These are phyloP conservation scores for Brassica incana DNA, from an alignment of 345 rosid genomes.

Conservation along the genomic window DNA sequence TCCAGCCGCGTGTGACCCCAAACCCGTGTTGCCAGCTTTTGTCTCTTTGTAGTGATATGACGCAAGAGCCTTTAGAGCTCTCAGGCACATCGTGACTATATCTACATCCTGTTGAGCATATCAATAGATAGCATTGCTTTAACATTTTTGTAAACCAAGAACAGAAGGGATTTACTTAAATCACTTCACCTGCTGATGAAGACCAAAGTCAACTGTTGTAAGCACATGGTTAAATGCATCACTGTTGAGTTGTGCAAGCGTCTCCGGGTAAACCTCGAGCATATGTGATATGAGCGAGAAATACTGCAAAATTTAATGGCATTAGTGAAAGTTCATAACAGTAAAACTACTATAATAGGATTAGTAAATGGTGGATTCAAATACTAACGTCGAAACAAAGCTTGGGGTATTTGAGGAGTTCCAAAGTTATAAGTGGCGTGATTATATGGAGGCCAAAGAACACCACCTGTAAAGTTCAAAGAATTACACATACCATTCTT, in stretches of 20 bases:
- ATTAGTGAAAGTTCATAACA: slow-evolving; percentile 1
- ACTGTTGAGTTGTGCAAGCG: slow-evolving; percentile 64
- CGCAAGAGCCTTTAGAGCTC: slow-evolving; percentile 86
- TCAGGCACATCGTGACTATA: slow-evolving; percentile 83
- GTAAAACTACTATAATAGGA: slow-evolving; percentile 9
- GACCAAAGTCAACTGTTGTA: slow-evolving; percentile 84
- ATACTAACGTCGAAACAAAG: slow-evolving; percentile 92
- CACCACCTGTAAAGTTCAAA: slow-evolving; percentile 69
- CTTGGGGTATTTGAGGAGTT: slow-evolving; percentile 94
- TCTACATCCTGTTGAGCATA: slow-evolving; percentile 63
- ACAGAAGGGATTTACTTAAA: slow-evolving; percentile 1
- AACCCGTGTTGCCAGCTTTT: slow-evolving; percentile 57
- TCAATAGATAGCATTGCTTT: background rate
- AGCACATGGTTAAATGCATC: slow-evolving; percentile 82
- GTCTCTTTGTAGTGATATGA: slow-evolving; percentile 87
- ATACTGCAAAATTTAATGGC: slow-evolving; percentile 57
- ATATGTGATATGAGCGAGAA: slow-evolving; percentile 82
- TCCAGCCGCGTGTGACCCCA: slow-evolving; percentile 65
- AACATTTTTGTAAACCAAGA: slow-evolving; percentile 7
- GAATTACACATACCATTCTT: slow-evolving; percentile 36
- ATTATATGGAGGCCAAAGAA: slow-evolving; percentile 90
- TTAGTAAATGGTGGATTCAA: slow-evolving; percentile 19
- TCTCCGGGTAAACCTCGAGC: slow-evolving; percentile 96
- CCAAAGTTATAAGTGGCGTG: slow-evolving; percentile 84
- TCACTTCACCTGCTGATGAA: slow-evolving; percentile 83